Conservation (phyloP, 208 protist species). For the Acanthamoeba royreba region DNA sequence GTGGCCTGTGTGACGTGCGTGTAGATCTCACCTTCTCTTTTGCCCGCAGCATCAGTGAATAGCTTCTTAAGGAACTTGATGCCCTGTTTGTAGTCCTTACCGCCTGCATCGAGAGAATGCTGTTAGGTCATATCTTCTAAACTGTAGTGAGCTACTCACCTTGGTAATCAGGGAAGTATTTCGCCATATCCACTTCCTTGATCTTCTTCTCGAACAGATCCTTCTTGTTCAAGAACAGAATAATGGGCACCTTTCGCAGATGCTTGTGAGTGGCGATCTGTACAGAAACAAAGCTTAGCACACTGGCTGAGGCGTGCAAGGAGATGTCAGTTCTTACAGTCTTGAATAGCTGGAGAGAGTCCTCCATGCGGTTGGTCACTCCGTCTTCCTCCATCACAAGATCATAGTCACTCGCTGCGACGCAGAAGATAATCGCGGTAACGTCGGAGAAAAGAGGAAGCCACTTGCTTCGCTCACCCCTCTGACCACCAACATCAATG, state of each 20-base stretch:
- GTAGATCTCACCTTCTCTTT: constrained; percentile 68
- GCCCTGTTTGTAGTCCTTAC: constrained; percentile 60
- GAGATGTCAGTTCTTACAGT: not conserved
- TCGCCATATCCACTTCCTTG: constrained; percentile 56
- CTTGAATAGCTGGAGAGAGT: constrained; percentile 75
- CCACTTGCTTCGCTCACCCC: constrained; percentile 83
- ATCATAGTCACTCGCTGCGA: constrained; percentile 78
- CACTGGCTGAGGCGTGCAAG: not conserved
- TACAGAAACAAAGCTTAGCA: not conserved
- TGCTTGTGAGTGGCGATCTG: constrained; percentile 72
- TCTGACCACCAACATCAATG: constrained; percentile 87
- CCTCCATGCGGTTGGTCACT: constrained; percentile 77
- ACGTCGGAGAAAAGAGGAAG: constrained; percentile 86
- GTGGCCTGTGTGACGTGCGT: constrained; percentile 79
- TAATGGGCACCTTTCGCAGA: constrained; percentile 75
- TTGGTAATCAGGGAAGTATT: constrained; percentile 77
- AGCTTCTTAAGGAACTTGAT: constrained; percentile 71
- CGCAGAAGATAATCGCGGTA: constrained; percentile 81
- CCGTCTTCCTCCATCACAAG: constrained; percentile 83
- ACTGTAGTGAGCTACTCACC: not conserved
- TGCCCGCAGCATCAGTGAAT: constrained; percentile 67
- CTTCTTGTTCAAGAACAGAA: constrained; percentile 84
- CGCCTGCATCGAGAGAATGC: not conserved
- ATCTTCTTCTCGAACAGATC: constrained; percentile 84
- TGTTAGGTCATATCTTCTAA: too few relatives aligned